Evolutionary conservation across 257 asterid genomes (phyloP), one percentile per base, ranked within the genome.

Genomic region (Solanum sejunctum): DNA sequence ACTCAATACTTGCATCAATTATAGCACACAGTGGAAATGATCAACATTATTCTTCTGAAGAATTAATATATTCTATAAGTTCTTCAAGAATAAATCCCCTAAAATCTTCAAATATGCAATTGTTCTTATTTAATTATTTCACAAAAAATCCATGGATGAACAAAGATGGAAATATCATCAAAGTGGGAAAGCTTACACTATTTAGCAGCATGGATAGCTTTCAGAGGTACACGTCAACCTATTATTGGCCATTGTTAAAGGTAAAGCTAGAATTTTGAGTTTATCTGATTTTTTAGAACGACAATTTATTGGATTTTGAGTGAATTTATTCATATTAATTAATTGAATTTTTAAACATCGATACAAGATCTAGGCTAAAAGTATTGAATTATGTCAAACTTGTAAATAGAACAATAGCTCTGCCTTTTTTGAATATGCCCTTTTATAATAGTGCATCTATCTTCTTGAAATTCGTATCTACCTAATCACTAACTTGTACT

Each of bases 21-120:
- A 13, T 54, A 13, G 88, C 87, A n/a, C 41, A 80, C 0, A 78
- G 78, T 60, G 58, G 58, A 88, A 64, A 26, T 0, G 47, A 72
- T 43, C 45, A 66, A 13, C 1, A 54, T 16, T 63, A 85, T 45
- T 80, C 90, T 2, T 57, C 12, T 1, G 39, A 85, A 18, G 36
- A 86, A 54, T 55, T 9, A 4, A 87, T 93, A 16, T 92, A 92
- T 75, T 95, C 92, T 1, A 67, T 91, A 3, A 93, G 95, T 43
- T 92, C 95, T 1, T 92, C 95, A 11, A 61, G 66, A 17, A 81
- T 88, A 36, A 93, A 92, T 69, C 92, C 92, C 6, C 17, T 92
- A 7, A 91, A 81, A 69, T 86, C 58, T 69, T 86, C 51, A 1
- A 88, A 89, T 4, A 1, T 88, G 4, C 90, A 58, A 64, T 63